phyloP scores from a whole-genome alignment of 2,329 filamentous ascomycete species.

The Trichoderma sp. region DNA sequence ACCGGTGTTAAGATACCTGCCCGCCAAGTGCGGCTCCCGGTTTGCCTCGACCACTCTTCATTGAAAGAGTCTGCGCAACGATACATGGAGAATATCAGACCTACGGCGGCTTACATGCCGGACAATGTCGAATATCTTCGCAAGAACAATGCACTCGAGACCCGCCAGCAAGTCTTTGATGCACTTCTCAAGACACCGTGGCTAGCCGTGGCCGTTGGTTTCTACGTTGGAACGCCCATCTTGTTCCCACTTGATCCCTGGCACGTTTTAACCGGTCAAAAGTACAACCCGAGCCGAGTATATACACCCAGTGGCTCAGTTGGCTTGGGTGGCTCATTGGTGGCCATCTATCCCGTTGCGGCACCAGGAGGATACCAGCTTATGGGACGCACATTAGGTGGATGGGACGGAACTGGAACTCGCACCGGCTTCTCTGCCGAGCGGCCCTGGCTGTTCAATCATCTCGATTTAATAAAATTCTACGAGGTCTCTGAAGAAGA shows the following conservation, averaged over 20 bases:
- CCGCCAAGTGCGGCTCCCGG: background rate
- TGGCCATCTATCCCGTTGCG: background rate
- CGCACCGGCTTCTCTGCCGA: background rate
- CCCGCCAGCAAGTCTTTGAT: background rate
- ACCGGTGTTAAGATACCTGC: background rate
- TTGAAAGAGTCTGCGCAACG: background rate
- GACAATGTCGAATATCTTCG: background rate
- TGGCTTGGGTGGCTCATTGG: background rate
- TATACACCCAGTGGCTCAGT: background rate
- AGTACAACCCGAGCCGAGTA: background rate
- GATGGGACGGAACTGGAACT: background rate
- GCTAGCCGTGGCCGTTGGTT: background rate
- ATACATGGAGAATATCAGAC: background rate
- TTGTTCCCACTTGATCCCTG: background rate
- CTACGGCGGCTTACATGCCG: background rate
- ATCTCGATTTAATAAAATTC: background rate
- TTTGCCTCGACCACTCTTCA: background rate
- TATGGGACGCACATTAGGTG: background rate
- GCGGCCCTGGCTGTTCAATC: background rate
- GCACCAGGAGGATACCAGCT: background rate
- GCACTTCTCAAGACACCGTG: background rate
- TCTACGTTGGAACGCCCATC: background rate
- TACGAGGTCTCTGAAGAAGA: background rate
- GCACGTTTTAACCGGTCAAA: background rate
- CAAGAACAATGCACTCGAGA: background rate